Conservation (phyloP, 495 filamentous ascomycete species). For the Pyrenopolyporus hunteri region DNA sequence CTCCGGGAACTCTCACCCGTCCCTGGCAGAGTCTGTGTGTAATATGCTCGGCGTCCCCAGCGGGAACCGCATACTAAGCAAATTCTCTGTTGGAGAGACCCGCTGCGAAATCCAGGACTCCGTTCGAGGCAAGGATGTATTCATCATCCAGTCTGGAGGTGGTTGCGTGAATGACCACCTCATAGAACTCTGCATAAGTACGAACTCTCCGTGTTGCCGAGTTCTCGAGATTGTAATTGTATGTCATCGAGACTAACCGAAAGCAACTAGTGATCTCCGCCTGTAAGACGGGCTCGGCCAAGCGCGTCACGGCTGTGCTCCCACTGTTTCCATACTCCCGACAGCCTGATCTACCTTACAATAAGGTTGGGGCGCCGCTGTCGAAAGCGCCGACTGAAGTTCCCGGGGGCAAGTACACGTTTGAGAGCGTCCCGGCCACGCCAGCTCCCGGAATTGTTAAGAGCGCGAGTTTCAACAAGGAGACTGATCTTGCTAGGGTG, state of each 20-base stretch:
- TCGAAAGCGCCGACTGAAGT: conserved; percentile 66
- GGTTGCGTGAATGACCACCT: conserved; percentile 95
- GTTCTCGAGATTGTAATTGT: too few species aligned
- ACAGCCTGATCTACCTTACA: conserved; percentile 94
- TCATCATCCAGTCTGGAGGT: conserved; percentile 89
- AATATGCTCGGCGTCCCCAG: conserved; percentile 82
- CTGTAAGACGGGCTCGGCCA: conserved; percentile 94
- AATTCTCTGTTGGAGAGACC: conserved; percentile 94
- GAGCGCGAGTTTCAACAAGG: conserved; percentile 59
- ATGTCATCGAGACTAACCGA: conserved; percentile 14
- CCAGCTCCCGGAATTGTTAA: conserved; percentile 72
- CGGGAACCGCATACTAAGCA: conserved; percentile 80
- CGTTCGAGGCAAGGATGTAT: conserved; percentile 96
- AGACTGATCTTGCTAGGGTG: conserved; percentile 38
- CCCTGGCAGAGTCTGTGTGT: conserved; percentile 84
- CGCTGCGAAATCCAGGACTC: conserved; percentile 94
- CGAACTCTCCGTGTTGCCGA: conserved; percentile 27
- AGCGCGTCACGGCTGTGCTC: conserved; percentile 88
- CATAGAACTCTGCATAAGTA: conserved; percentile 89
- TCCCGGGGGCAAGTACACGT: conserved; percentile 75
- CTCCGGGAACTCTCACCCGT: conserved; percentile 89
- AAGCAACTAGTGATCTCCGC: conserved; percentile 71
- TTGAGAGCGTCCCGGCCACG: conserved; percentile 89
- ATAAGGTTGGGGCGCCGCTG: conserved; percentile 88
- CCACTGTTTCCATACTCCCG: conserved; percentile 96